Evolutionary conservation across 345 rosid genomes (phyloP).

Genomic region (Salix exigua): DNA sequence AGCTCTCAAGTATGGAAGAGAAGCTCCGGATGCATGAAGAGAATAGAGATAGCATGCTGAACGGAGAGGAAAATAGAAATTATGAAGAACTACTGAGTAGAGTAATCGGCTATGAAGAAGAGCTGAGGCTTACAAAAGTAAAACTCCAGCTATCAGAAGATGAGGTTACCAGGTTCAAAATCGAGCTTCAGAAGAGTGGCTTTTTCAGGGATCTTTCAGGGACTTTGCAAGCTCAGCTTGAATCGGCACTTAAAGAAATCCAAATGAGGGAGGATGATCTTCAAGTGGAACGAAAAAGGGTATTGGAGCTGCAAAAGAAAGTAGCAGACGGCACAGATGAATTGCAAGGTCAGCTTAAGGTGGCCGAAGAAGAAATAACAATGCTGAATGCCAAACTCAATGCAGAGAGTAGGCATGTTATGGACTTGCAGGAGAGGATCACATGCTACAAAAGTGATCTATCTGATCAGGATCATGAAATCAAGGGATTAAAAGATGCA

Average conservation of each 20-base stretch:
- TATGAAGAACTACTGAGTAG: slow-evolving; percentile 37
- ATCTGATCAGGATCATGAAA: slow-evolving; percentile 66
- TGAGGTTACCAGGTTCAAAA: slow-evolving; percentile 47
- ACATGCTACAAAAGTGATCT: slow-evolving; percentile 50
- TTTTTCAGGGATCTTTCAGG: slow-evolving; percentile 21
- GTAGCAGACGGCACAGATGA: slow-evolving; percentile 34
- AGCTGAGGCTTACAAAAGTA: slow-evolving; percentile 49
- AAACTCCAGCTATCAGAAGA: slow-evolving; percentile 47
- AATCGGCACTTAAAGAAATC: slow-evolving; percentile 21
- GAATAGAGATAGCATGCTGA: slow-evolving; percentile 29
- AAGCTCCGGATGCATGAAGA: slow-evolving; percentile 47
- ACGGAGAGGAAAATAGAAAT: slow-evolving; percentile 27
- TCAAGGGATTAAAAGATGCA: slow-evolving; percentile 48
- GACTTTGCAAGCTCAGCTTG: slow-evolving; percentile 29
- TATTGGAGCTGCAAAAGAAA: slow-evolving; percentile 24
- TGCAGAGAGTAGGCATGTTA: slow-evolving; percentile 47
- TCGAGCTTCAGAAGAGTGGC: slow-evolving; percentile 44
- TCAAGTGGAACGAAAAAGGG: slow-evolving; percentile 13
- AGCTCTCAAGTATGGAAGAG: slow-evolving; percentile 55
- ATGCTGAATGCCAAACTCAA: slow-evolving; percentile 47
- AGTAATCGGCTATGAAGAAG: slow-evolving; percentile 46
- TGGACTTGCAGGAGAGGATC: slow-evolving; percentile 58
- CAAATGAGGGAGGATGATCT: slow-evolving; percentile 24
- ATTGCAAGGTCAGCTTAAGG: slow-evolving; percentile 43
- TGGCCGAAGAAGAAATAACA: slow-evolving; percentile 45